phyloP scores from a whole-genome alignment of 75 land plant species.

The Pinus taeda region DNA sequence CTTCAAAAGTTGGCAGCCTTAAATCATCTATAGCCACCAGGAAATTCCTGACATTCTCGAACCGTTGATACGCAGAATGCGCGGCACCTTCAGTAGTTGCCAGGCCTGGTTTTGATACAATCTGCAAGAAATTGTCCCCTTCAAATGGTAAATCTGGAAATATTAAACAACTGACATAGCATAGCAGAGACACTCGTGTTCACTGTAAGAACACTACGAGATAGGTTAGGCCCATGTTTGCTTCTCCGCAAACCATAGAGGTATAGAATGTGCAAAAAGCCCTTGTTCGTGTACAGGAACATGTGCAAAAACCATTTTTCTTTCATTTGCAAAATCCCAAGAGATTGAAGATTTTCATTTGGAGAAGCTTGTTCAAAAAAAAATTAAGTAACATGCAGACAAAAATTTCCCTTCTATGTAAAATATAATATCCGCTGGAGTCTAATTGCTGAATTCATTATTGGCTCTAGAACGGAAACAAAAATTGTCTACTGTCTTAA shows the following conservation, averaged over 20 bases:
- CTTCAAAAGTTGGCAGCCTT: constrained; percentile 46
- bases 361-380: too few species aligned
- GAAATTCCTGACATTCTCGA: constrained; percentile 41
- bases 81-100: constrained; percentile 23
- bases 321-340: neutral
- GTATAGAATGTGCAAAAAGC: neutral
- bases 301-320: neutral
- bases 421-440: neutral
- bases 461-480: too few species aligned
- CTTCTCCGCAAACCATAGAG: neutral
- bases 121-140: neutral
- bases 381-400: neutral
- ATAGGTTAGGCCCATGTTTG: too few species aligned
- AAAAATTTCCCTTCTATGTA: neutral
- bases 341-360: neutral
- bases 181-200: neutral
- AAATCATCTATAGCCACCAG: constrained; percentile 33
- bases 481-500: neutral
- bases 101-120: constrained; percentile 8
- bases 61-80: constrained; percentile 31
- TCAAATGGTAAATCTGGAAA: neutral
- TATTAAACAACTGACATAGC: constrained; percentile 1
- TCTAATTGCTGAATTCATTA: too few species aligned
- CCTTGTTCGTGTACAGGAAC: neutral
- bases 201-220: neutral